phyloP scores from a whole-genome alignment of 129 eudicot genomes.

The Escallonia herrerae region DNA sequence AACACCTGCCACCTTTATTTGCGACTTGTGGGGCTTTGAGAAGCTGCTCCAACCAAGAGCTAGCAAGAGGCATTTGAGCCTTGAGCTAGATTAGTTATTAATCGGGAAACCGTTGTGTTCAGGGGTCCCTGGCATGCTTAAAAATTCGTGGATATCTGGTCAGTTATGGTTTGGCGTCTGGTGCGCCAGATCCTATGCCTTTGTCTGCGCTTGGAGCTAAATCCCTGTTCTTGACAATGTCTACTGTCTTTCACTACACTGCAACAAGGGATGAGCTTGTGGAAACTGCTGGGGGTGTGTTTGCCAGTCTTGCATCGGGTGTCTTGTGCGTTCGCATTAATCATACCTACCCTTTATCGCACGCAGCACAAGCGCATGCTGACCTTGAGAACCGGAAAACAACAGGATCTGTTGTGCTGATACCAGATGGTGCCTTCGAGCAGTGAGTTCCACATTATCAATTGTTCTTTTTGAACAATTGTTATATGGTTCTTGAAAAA shows the following conservation, averaged over 20 bases:
- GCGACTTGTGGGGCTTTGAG: too few relatives aligned
- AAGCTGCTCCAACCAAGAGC: too few relatives aligned
- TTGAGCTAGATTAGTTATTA: background rate
- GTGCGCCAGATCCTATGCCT: conserved; percentile 53
- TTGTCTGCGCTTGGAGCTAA: conserved; percentile 45
- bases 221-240: conserved; percentile 60
- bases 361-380: conserved; percentile 67
- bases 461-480: too few relatives aligned
- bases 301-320: conserved; percentile 47
- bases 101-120: conserved; percentile 4
- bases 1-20: too few relatives aligned
- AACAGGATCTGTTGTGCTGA: conserved; percentile 65
- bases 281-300: conserved; percentile 46
- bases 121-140: conserved; percentile 79
- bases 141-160: conserved; percentile 69
- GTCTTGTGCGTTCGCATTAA: conserved; percentile 54
- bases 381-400: conserved; percentile 66
- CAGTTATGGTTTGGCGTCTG: conserved; percentile 65
- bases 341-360: conserved; percentile 58
- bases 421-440: conserved; percentile 36
- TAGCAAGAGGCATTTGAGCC: too few relatives aligned
- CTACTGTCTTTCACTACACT: conserved; percentile 47
- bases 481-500: too few relatives aligned
- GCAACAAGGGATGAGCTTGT: conserved; percentile 47
- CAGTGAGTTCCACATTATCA: background rate